Percentiles rank a stretch among this genome's conserved stretches.
These are phyloP conservation scores for Neurospora intermedia DNA, from an alignment of 495 filamentous ascomycete genomes.

Conservation along the genomic window DNA sequence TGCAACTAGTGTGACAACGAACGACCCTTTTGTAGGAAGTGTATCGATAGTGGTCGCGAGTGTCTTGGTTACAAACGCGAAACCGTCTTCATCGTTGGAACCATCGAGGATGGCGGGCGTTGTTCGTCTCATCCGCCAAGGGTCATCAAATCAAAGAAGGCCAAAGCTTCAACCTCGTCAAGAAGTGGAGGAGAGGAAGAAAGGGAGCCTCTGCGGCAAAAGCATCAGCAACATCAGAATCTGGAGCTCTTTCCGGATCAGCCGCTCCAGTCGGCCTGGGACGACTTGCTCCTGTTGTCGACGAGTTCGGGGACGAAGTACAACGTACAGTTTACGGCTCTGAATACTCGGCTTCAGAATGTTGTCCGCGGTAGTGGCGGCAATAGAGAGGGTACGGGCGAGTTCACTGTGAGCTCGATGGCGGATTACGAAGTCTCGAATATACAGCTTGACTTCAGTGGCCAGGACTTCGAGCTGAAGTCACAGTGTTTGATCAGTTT, in stretches of 20 bases:
- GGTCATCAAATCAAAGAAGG: constrained; percentile 23
- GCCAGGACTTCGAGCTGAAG: constrained; percentile 27
- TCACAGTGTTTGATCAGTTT: constrained; percentile 27
- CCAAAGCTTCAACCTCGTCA: constrained; percentile 9
- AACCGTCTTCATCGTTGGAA: constrained; percentile 40
- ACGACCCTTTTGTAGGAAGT: constrained; percentile 51
- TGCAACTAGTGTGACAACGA: constrained; percentile 44
- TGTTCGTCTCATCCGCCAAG: constrained; percentile 37
- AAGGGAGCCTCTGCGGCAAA: background rate
- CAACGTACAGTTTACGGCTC: constrained; percentile 26
- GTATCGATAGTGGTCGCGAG: constrained; percentile 50
- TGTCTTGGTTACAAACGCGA: constrained; percentile 52
- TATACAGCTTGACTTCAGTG: constrained; percentile 14
- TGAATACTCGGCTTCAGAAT: constrained; percentile 18
- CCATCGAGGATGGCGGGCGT: constrained; percentile 31
- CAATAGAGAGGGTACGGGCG: constrained; percentile 8
- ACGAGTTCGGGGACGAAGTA: constrained; percentile 13
- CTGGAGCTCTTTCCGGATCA: constrained; percentile 17
- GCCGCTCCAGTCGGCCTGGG: constrained; percentile 34
- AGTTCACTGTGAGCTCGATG: constrained; percentile 9
- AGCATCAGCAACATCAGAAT: background rate
- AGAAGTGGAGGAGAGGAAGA: constrained; percentile 1
- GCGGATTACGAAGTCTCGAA: constrained; percentile 19
- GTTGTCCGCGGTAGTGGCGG: constrained; percentile 9
- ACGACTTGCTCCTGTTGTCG: constrained; percentile 24